Conservation (phyloP, 805 yeast species). For the Ogataea pignaliae region DNA sequence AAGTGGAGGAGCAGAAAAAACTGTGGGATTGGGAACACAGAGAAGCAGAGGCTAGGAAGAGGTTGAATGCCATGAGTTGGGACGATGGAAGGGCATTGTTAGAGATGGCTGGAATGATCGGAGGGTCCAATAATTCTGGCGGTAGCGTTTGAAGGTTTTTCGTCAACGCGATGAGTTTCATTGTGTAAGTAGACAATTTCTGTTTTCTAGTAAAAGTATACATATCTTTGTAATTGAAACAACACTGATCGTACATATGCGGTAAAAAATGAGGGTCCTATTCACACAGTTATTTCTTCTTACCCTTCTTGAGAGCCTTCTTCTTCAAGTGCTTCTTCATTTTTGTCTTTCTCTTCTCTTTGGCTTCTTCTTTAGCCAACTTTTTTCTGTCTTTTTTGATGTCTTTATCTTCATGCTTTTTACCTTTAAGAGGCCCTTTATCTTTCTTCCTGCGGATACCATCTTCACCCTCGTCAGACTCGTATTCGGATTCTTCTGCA, state of each 20-base stretch:
- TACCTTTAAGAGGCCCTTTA: conserved; percentile 50
- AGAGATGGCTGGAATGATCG: conserved; percentile 73
- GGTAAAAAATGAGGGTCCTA: too few relatives aligned
- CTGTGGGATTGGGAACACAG: conserved; percentile 90
- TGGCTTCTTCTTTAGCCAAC: conserved; percentile 69
- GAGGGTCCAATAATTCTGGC: conserved; percentile 39
- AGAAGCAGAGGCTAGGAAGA: conserved; percentile 76
- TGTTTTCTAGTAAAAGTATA: too few relatives aligned
- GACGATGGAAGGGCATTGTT: conserved; percentile 82
- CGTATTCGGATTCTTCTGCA: conserved; percentile 21
- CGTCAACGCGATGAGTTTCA: too few relatives aligned
- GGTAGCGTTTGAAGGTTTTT: conserved; percentile 37
- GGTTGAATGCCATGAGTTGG: conserved; percentile 57
- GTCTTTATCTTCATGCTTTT: conserved; percentile 76
- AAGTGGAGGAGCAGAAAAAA: conserved; percentile 68
- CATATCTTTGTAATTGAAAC: too few relatives aligned
- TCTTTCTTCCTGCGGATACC: conserved; percentile 28
- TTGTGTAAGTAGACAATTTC: too few relatives aligned
- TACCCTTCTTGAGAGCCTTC: conserved; percentile 56
- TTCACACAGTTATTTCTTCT: conserved; percentile 6
- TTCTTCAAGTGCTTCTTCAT: conserved; percentile 82
- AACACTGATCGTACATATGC: too few relatives aligned
- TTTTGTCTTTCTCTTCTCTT: conserved; percentile 75
- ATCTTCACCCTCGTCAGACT: conserved; percentile 5
- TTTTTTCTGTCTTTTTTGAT: conserved; percentile 70